Evolutionary conservation across 805 yeast species (phyloP).

Genomic region (Metschnikowia borealis): DNA sequence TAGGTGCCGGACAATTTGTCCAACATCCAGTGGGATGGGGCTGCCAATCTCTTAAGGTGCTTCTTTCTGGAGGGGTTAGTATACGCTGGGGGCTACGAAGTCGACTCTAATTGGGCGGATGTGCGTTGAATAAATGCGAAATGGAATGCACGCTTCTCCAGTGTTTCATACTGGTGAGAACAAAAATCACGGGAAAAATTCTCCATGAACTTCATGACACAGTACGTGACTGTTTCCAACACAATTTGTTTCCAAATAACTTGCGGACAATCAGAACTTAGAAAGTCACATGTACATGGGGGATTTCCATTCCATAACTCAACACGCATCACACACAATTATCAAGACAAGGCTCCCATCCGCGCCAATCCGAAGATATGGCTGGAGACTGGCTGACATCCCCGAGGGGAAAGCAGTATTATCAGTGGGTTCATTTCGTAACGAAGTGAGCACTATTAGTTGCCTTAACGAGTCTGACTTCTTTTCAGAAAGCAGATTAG

Average conservation of each 20-base stretch:
- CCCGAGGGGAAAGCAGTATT: slow-evolving; percentile 9
- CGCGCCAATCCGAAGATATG: slow-evolving; percentile 23
- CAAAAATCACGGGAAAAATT: too few relatives aligned
- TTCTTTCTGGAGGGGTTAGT: slow-evolving; percentile 69
- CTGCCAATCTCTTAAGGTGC: slow-evolving; percentile 99
- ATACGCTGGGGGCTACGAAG: slow-evolving; percentile 3
- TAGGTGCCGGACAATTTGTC: slow-evolving; percentile 99
- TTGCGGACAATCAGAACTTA: too few relatives aligned
- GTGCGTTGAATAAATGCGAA: not conserved
- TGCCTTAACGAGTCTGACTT: slow-evolving; percentile 21
- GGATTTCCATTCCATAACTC: not conserved
- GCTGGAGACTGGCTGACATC: slow-evolving; percentile 22
- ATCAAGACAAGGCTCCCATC: slow-evolving; percentile 51
- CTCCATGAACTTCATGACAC: not conserved
- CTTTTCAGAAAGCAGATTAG: slow-evolving; percentile 18
- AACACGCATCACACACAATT: slow-evolving; percentile 20
- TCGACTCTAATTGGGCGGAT: slow-evolving; percentile 3
- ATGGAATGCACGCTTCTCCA: not conserved
- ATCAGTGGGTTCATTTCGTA: slow-evolving; percentile 8
- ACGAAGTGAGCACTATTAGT: slow-evolving; percentile 8
- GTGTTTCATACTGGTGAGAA: not conserved
- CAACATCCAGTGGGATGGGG: slow-evolving; percentile 99
- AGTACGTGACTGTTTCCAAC: not conserved
- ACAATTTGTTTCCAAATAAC: too few relatives aligned
- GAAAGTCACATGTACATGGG: too few relatives aligned